Percentiles rank a stretch among this genome's conserved stretches.
These are phyloP conservation scores for Millerago galiae DNA, from an alignment of 805 yeast species.

Conservation along the genomic window DNA sequence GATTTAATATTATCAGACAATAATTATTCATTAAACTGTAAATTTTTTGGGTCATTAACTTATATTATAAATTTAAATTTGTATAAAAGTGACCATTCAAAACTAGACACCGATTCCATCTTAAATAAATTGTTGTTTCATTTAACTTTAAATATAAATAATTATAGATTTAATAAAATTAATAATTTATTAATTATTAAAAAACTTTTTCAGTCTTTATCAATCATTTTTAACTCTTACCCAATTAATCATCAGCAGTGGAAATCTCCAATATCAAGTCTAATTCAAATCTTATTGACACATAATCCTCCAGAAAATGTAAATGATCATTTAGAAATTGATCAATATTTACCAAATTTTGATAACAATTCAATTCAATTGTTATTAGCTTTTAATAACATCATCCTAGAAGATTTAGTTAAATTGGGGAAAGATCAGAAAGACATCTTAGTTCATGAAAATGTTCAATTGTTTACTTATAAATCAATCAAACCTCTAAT, in stretches of 20 bases:
- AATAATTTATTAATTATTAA: conserved; percentile 39
- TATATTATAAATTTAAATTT: conserved; percentile 54
- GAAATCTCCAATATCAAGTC: conserved; percentile 33
- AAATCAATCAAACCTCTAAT: conserved; percentile 23
- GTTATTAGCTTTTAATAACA: conserved; percentile 33
- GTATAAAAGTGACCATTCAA: conserved; percentile 11
- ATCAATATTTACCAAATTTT: conserved; percentile 8
- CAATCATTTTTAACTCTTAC: conserved; percentile 34
- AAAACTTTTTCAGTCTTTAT: conserved; percentile 52
- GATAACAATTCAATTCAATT: conserved; percentile 11
- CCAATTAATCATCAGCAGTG: conserved; percentile 31
- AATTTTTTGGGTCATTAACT: conserved; percentile 80
- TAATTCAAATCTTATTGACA: conserved; percentile 16
- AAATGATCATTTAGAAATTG: conserved; percentile 5
- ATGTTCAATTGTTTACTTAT: conserved; percentile 31
- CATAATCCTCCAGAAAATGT: conserved; percentile 8
- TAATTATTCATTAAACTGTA: conserved; percentile 38
- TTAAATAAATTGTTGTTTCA: conserved; percentile 15
- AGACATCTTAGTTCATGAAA: conserved; percentile 29
- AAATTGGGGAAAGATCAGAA: conserved; percentile 26
- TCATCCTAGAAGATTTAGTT: conserved; percentile 45
- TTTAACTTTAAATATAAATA: conserved; percentile 5
- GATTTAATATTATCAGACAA: conserved; percentile 37
- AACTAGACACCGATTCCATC: conserved; percentile 10
- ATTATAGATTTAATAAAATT: conserved; percentile 7